Percentiles rank a stretch among this genome's conserved stretches.
phyloP scores from a whole-genome alignment of 176 grass and related monocot species.

The Bonia amplexicaulis region DNA sequence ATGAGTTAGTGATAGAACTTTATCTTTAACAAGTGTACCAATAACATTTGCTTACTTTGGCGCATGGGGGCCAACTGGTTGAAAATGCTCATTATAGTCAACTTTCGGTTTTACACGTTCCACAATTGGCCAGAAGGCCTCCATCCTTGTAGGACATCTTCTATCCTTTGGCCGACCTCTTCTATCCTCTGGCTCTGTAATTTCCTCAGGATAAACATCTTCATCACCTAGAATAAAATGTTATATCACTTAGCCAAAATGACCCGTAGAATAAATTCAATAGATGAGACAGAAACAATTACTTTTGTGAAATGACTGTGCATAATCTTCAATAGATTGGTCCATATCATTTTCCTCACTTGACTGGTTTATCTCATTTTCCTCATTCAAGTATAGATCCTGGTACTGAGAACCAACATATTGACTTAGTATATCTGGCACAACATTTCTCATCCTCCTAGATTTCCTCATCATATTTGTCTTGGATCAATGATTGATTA shows the following conservation, averaged over 20 bases:
- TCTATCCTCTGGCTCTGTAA: background rate
- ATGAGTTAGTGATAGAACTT: background rate
- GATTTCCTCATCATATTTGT: too few relatives aligned
- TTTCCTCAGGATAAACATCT: background rate
- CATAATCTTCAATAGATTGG: too few relatives aligned
- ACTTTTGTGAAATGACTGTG: too few relatives aligned
- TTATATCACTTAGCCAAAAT: background rate
- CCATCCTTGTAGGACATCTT: background rate
- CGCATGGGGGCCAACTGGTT: background rate
- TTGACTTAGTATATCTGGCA: background rate
- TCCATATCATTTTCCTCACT: background rate
- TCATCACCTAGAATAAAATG: background rate
- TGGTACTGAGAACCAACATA: background rate
- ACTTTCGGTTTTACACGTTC: background rate
- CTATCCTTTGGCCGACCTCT: background rate
- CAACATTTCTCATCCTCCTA: too few relatives aligned
- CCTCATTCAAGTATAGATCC: background rate
- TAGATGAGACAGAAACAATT: too few relatives aligned
- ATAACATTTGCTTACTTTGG: background rate
- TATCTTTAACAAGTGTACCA: background rate
- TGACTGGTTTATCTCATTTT: background rate
- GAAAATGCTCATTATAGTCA: background rate
- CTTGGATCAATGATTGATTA: too few relatives aligned
- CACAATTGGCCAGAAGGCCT: background rate
- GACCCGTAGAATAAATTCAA: background rate